These are phyloP conservation scores for Ogataea minuta DNA, from an alignment of 805 yeast genomes.

Conservation along the genomic window DNA sequence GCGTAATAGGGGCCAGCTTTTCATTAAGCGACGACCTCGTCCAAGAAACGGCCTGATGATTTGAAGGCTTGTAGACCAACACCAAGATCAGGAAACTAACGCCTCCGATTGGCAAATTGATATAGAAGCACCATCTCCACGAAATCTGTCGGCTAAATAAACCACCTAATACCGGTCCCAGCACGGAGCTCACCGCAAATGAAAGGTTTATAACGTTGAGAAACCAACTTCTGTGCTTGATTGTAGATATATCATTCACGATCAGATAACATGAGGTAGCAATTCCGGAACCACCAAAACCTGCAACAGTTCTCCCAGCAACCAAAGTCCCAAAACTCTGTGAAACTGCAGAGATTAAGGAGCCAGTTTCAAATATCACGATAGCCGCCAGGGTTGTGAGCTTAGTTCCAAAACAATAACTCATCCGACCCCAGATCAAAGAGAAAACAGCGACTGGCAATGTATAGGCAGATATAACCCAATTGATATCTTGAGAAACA, in stretches of 20 bases:
- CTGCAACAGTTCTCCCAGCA: constrained; percentile 70
- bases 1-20: neutral
- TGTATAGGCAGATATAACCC: constrained; percentile 57
- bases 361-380: constrained; percentile 58
- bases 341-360: constrained; percentile 57
- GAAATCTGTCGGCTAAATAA: constrained; percentile 48
- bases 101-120: constrained; percentile 70
- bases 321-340: constrained; percentile 54
- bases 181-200: constrained; percentile 49
- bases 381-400: constrained; percentile 45
- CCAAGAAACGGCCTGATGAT: constrained; percentile 1
- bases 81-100: constrained; percentile 43
- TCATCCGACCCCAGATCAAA: constrained; percentile 55
- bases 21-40: neutral
- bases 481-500: constrained; percentile 49
- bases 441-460: constrained; percentile 54
- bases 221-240: constrained; percentile 38
- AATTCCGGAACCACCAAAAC: constrained; percentile 76
- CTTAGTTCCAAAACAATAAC: constrained; percentile 57
- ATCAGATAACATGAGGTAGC: constrained; percentile 57
- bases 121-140: constrained; percentile 78
- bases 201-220: constrained; percentile 42
- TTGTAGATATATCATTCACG: constrained; percentile 52
- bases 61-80: constrained; percentile 9
- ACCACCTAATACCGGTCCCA: constrained; percentile 70